phyloP scores from a whole-genome alignment of 75 land plant genomes.

The Larix kaempferi region DNA sequence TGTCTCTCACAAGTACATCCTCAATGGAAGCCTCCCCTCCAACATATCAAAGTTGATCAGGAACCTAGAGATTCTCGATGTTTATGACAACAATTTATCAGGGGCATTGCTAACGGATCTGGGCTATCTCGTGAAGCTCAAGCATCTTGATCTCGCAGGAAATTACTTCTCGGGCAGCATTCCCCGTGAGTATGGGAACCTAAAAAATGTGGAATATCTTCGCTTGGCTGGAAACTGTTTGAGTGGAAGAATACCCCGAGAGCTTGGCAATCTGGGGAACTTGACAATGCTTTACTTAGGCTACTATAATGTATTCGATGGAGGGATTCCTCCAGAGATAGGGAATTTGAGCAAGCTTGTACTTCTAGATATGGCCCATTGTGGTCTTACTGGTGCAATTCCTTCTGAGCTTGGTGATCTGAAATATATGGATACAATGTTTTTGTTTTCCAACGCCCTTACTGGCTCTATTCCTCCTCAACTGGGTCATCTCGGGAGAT shows the following conservation, averaged over 20 bases:
- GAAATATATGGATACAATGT: conserved; percentile 45
- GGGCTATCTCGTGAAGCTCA: conserved; percentile 31
- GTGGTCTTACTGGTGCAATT: conserved; percentile 54
- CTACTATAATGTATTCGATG: conserved; percentile 58
- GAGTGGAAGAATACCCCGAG: conserved; percentile 59
- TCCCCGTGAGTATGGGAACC: conserved; percentile 50
- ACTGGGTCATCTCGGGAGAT: too few species aligned
- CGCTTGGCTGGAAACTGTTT: conserved; percentile 67
- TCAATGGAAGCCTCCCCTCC: conserved; percentile 61
- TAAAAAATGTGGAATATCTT: conserved; percentile 48
- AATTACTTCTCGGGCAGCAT: conserved; percentile 72
- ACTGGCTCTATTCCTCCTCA: conserved; percentile 49
- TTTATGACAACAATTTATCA: conserved; percentile 64
- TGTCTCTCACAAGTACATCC: conserved; percentile 31
- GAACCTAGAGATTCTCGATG: conserved; percentile 46
- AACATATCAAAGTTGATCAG: conserved; percentile 30
- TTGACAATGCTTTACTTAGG: conserved; percentile 67
- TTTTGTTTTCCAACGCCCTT: conserved; percentile 43
- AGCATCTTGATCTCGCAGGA: conserved; percentile 68
- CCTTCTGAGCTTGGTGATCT: conserved; percentile 59
- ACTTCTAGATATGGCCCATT: conserved; percentile 54
- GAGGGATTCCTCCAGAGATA: conserved; percentile 61
- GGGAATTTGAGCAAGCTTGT: conserved; percentile 51
- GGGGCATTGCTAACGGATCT: conserved; percentile 49
- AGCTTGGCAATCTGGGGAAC: conserved; percentile 57